A percentile compares a stretch with the other conserved stretches of the same genome.
Evolutionary conservation across 257 asterid genomes (phyloP).

Genomic region (Solanum pimpinellifolium): DNA sequence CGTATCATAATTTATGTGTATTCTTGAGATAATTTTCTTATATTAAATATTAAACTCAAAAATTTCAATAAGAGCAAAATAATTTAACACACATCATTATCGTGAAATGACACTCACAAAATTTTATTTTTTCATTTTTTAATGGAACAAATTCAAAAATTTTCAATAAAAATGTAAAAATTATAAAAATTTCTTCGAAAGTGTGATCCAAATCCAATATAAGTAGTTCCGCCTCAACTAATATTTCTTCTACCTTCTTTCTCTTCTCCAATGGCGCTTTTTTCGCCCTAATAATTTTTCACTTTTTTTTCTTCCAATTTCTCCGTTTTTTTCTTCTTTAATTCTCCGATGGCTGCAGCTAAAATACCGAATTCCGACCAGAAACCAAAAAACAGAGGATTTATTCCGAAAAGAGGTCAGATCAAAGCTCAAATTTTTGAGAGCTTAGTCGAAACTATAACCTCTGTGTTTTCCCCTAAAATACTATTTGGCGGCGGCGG

Average conservation of each 20-base stretch:
- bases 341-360: conserved; percentile 6
- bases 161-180: too few species aligned
- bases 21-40: too few species aligned
- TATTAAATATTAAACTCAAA: too few species aligned
- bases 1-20: too few species aligned
- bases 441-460: conserved; percentile 26
- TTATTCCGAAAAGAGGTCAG: conserved; percentile 38
- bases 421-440: conserved; percentile 47
- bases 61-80: too few species aligned
- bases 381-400: neutral
- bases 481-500: neutral
- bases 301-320: neutral
- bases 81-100: too few species aligned
- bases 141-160: too few species aligned
- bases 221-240: neutral
- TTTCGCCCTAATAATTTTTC: neutral
- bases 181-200: neutral
- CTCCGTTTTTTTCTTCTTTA: neutral
- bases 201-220: neutral
- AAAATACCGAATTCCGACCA: neutral
- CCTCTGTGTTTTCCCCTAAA: conserved; percentile 16
- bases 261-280: neutral
- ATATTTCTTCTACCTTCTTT: neutral
- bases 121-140: too few species aligned
- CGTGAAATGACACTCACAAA: too few species aligned